phyloP scores from a whole-genome alignment of 495 filamentous ascomycete genomes.

The Penicillium bialowiezense region DNA sequence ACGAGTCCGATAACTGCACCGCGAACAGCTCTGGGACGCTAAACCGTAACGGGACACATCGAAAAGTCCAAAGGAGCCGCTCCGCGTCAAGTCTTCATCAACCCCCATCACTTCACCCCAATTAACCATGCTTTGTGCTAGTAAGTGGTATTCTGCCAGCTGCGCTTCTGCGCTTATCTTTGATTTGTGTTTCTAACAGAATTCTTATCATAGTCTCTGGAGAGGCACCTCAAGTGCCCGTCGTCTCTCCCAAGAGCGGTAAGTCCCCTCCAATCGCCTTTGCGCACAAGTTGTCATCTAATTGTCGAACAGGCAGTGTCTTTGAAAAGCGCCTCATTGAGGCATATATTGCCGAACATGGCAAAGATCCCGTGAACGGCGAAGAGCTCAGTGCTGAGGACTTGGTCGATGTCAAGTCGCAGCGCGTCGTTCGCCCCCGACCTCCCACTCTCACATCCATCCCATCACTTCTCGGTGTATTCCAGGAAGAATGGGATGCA shows the following conservation, averaged over 20 bases:
- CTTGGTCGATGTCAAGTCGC: conserved; percentile 79
- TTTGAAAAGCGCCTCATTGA: conserved; percentile 96
- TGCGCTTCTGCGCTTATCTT: neutral
- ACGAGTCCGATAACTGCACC: neutral
- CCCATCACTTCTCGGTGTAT: conserved; percentile 90
- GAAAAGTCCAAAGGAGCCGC: conserved; percentile 45
- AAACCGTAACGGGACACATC: conserved; percentile 36
- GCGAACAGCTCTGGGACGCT: conserved; percentile 30
- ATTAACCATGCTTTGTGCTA: conserved; percentile 67
- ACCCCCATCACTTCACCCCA: conserved; percentile 29
- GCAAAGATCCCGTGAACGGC: conserved; percentile 88
- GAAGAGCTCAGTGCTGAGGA: conserved; percentile 86
- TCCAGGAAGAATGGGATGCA: conserved; percentile 98
- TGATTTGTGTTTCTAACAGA: conserved; percentile 17
- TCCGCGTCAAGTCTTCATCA: conserved; percentile 28
- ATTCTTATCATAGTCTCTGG: conserved; percentile 71
- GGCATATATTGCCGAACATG: conserved; percentile 89
- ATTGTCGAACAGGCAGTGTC: conserved; percentile 61
- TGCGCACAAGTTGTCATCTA: conserved; percentile 18
- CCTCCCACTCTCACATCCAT: conserved; percentile 96
- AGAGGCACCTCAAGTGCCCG: conserved; percentile 92
- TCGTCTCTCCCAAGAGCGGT: conserved; percentile 93
- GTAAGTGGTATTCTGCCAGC: conserved; percentile 44
- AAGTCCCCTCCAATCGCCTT: conserved; percentile 32
- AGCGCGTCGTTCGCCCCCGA: conserved; percentile 78